These are phyloP conservation scores for Umbilicus rupestris DNA, from an alignment of 164 flowering plant genomes.

Conservation along the genomic window DNA sequence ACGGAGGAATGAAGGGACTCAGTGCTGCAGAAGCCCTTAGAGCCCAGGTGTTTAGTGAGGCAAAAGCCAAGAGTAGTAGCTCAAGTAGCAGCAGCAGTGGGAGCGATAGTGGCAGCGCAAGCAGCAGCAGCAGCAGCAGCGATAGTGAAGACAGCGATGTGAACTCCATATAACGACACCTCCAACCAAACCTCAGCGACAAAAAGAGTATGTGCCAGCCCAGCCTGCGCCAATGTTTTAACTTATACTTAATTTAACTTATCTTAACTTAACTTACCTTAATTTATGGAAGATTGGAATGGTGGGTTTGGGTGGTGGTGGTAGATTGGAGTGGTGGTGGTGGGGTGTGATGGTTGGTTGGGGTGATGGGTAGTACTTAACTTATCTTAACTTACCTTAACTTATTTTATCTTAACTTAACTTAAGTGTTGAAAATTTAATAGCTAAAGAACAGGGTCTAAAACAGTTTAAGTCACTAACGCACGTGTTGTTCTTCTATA, in stretches of 20 bases:
- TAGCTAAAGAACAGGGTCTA: no score
- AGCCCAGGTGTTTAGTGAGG: conserved; percentile 64
- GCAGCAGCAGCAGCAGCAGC: conserved; percentile 30
- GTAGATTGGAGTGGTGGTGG: no score
- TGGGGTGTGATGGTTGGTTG: no score
- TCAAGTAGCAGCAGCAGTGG: conserved; percentile 61
- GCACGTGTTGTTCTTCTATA: conserved; percentile 1
- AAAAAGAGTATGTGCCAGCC: not conserved
- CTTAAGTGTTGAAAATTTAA: no score
- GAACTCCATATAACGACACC: conserved; percentile 29
- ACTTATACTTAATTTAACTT: no score
- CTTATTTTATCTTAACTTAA: no score
- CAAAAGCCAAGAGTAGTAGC: conserved; percentile 33
- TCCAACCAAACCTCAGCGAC: conserved; percentile 16
- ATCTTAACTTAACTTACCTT: no score
- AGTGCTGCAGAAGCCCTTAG: conserved; percentile 87
- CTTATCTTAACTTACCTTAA: no score
- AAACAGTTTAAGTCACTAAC: not conserved
- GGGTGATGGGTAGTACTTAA: no score
- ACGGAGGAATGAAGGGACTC: conserved; percentile 46
- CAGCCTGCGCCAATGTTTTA: no score
- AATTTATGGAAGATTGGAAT: no score
- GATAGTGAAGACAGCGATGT: conserved; percentile 63
- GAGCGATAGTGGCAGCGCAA: conserved; percentile 45
- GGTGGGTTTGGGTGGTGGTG: no score